Conservation (phyloP, 352 stramenopile genomes). For the Phytopythium vexans region DNA sequence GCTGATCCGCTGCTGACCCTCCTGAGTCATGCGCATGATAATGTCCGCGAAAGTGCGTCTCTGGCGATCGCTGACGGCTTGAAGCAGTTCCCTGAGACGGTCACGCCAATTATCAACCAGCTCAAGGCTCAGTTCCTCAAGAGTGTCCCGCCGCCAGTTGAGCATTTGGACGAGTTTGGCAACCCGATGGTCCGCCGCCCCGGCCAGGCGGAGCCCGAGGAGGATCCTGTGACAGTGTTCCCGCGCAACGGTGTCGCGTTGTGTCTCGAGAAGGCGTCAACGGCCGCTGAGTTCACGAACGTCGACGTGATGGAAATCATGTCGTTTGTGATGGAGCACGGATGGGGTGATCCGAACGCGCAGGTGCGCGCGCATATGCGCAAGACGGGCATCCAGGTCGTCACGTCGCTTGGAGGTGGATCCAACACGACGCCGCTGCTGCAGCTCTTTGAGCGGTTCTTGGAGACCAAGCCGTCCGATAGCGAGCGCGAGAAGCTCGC, state of each 20-base stretch:
- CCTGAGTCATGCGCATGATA: constrained; percentile 68
- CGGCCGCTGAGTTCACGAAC: constrained; percentile 43
- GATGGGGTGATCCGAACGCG: constrained; percentile 65
- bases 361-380: constrained; percentile 81
- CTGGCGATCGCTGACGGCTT: constrained; percentile 79
- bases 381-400: constrained; percentile 78
- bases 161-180: constrained; percentile 69
- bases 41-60: constrained; percentile 76
- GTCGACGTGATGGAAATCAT: constrained; percentile 61
- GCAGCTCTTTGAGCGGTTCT: constrained; percentile 69
- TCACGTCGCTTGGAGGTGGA: constrained; percentile 63
- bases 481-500: constrained; percentile 30
- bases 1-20: constrained; percentile 62
- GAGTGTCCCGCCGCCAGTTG: constrained; percentile 47
- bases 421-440: constrained; percentile 66
- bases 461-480: constrained; percentile 52
- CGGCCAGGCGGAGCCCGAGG: constrained; percentile 43
- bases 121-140: constrained; percentile 65
- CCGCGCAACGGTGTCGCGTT: constrained; percentile 71
- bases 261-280: constrained; percentile 71
- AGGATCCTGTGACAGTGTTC: constrained; percentile 55
- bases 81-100: constrained; percentile 72
- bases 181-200: constrained; percentile 64
- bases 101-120: constrained; percentile 63
- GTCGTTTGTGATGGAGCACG: constrained; percentile 80